Percentiles rank a stretch among this genome's conserved stretches.
phyloP scores from a whole-genome alignment of 140 eudicot species.

The Cichorium intybus region DNA sequence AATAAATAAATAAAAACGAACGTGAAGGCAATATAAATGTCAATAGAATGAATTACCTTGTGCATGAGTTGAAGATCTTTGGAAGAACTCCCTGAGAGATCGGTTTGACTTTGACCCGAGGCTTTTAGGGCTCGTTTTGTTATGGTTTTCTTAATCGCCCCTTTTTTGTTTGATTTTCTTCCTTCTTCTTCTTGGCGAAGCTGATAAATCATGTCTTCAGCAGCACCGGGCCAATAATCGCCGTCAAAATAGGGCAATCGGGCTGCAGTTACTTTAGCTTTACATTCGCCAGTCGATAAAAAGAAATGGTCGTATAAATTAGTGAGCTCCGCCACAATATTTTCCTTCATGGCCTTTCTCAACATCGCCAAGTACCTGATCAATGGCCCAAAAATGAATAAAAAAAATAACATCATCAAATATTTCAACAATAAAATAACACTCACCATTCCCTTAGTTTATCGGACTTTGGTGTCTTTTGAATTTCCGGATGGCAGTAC shows the following conservation, averaged over 20 bases:
- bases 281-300: conserved; percentile 79
- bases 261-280: conserved; percentile 93
- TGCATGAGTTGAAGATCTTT: conserved; percentile 90
- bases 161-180: conserved; percentile 76
- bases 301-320: conserved; percentile 91
- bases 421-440: no score
- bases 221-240: conserved; percentile 99
- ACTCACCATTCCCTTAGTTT: conserved; percentile 97
- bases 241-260: conserved; percentile 98
- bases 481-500: conserved; percentile 99
- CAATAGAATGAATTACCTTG: no score
- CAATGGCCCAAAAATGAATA: conserved; percentile 17
- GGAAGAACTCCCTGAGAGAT: conserved; percentile 87
- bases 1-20: no score
- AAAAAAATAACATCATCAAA: no score
- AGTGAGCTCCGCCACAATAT: conserved; percentile 79
- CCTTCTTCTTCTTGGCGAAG: conserved; percentile 90
- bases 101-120: conserved; percentile 81
- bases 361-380: conserved; percentile 93
- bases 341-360: conserved; percentile 82
- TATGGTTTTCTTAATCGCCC: conserved; percentile 58
- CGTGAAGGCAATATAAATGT: no score
- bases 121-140: conserved; percentile 86
- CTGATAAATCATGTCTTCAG: conserved; percentile 85
- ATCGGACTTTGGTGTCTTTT: conserved; percentile 98